These are phyloP conservation scores for Candida tunisiensis DNA, from an alignment of 1,139 yeast species.

Conservation along the genomic window DNA sequence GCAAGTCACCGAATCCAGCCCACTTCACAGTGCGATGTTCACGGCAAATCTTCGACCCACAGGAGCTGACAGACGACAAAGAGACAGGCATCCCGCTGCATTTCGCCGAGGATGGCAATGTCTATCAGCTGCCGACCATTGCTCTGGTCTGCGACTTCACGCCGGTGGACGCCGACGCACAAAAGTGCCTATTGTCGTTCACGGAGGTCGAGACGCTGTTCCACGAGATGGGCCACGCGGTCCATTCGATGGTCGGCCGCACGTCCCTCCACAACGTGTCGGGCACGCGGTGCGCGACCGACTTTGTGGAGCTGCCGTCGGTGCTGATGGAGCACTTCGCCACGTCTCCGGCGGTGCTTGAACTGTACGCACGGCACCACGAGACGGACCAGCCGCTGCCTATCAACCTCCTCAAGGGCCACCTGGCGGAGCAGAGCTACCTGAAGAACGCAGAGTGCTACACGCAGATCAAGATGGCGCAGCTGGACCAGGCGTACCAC, in stretches of 20 bases:
- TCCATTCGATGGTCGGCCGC: conserved; percentile 93
- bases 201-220: conserved; percentile 84
- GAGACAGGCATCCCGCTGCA: no score
- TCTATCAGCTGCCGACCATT: conserved; percentile 73
- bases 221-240: conserved; percentile 99
- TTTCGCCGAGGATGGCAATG: conserved; percentile 17
- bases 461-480: conserved; percentile 81
- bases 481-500: conserved; percentile 72
- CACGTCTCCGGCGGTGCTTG: conserved; percentile 58
- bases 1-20: conserved; percentile 62
- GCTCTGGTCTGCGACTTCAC: conserved; percentile 77
- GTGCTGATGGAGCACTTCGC: conserved; percentile 92
- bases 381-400: conserved; percentile 51
- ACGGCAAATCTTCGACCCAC: conserved; percentile 46
- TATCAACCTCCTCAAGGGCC: conserved; percentile 27
- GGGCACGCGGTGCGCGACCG: conserved; percentile 92
- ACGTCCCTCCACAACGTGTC: conserved; percentile 81
- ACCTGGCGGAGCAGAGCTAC: conserved; percentile 35
- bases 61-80: conserved; percentile 36
- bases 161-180: conserved; percentile 18
- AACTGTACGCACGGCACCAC: conserved; percentile 60
- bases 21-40: conserved; percentile 97
- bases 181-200: conserved; percentile 40
- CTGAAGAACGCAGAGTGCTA: conserved; percentile 61
- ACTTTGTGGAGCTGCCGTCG: conserved; percentile 92